Evolutionary conservation across 176 grass and related monocot species (phyloP).

Genomic region (Oryza punctata): DNA sequence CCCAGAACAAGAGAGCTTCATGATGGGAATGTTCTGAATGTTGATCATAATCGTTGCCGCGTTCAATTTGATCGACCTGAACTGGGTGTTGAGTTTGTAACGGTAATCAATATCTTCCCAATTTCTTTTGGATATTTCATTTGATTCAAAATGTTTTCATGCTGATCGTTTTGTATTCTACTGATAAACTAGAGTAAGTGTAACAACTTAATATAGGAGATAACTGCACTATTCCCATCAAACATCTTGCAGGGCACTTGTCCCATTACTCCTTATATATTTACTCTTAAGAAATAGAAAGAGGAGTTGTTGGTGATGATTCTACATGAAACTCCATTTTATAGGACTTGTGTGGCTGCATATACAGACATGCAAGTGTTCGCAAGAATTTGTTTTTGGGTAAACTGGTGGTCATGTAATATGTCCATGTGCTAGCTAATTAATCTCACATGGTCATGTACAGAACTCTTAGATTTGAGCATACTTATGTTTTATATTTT

Average conservation of each 20-base stretch:
- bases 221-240: background rate
- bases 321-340: background rate
- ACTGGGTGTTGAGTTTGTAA: constrained; percentile 81
- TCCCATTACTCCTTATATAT: background rate
- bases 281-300: background rate
- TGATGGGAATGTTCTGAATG: constrained; percentile 86
- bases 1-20: constrained; percentile 96
- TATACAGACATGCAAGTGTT: background rate
- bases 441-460: background rate
- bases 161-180: constrained; percentile 11
- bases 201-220: background rate
- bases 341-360: background rate
- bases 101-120: constrained; percentile 57
- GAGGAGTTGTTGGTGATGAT: background rate
- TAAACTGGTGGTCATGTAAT: background rate
- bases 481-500: background rate
- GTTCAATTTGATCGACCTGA: constrained; percentile 93
- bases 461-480: background rate
- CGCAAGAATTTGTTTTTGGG: background rate
- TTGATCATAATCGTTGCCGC: constrained; percentile 61
- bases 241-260: background rate
- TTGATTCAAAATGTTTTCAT: constrained; percentile 18
- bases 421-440: background rate
- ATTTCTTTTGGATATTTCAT: constrained; percentile 12
- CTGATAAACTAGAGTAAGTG: constrained; percentile 14